Evolutionary conservation across 352 stramenopile genomes (phyloP).

Genomic region (Thalassiosira mediterranea): DNA sequence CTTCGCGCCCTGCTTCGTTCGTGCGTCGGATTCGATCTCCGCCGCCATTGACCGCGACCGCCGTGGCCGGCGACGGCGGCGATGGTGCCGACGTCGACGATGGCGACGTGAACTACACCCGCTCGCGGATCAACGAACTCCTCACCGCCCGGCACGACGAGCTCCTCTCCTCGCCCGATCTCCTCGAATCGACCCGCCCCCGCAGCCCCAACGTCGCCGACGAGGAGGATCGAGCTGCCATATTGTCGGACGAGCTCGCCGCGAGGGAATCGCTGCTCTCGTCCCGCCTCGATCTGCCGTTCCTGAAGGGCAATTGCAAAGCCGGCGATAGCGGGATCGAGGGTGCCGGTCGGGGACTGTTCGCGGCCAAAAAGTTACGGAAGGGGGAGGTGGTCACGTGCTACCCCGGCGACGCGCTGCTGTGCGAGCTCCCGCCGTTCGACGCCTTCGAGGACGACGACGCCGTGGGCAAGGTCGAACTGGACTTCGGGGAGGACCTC

Average conservation of each 20-base stretch:
- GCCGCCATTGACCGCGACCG: no score
- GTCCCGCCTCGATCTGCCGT: conserved; percentile 21
- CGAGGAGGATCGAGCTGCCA: no score
- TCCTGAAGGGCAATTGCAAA: conserved; percentile 32
- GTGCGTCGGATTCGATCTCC: no score
- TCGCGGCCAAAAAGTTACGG: conserved; percentile 33
- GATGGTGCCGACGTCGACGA: neutral
- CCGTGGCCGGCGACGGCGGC: no score
- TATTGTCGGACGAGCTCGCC: no score
- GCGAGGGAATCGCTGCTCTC: conserved; percentile 31
- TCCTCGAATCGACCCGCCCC: no score
- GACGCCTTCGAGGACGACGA: conserved; percentile 31
- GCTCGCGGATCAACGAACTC: no score
- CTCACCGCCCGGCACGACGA: neutral
- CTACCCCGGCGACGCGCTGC: conserved; percentile 50
- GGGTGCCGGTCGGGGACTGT: conserved; percentile 43
- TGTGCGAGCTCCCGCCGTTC: conserved; percentile 19
- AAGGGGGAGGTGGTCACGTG: conserved; percentile 51
- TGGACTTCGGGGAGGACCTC: conserved; percentile 16
- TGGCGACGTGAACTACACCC: neutral
- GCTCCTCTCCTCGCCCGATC: neutral
- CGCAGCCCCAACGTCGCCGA: neutral
- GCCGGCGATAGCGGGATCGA: conserved; percentile 30
- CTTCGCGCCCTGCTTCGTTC: neutral
- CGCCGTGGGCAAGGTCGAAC: conserved; percentile 28